phyloP scores from a whole-genome alignment of 306 rosid species.

The Glycine tomentella region DNA sequence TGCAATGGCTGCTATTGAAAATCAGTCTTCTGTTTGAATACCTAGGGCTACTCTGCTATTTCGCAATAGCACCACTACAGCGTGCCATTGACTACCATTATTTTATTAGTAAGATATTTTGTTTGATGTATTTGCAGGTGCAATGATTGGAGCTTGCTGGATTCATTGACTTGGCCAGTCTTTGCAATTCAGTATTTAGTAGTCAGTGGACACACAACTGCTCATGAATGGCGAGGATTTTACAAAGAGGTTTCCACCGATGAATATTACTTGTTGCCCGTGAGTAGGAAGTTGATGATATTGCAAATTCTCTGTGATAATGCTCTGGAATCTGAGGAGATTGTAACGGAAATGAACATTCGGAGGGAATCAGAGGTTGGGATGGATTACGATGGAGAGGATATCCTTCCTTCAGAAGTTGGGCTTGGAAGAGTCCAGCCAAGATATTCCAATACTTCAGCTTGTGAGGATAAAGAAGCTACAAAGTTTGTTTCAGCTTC shows the following conservation, averaged over 20 bases:
- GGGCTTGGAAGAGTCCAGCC: constrained; percentile 81
- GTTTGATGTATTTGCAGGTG: constrained; percentile 59
- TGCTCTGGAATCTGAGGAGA: constrained; percentile 73
- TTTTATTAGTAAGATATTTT: constrained; percentile 8
- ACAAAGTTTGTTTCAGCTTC: constrained; percentile 54
- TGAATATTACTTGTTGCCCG: constrained; percentile 79
- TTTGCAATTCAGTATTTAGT: constrained; percentile 75
- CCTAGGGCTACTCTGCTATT: not conserved
- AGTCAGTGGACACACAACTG: constrained; percentile 65
- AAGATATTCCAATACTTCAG: constrained; percentile 71
- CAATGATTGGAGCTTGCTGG: constrained; percentile 87
- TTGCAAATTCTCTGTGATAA: constrained; percentile 87
- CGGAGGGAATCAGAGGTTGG: constrained; percentile 89
- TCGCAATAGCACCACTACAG: not conserved
- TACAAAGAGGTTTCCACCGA: constrained; percentile 63
- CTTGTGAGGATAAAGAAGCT: constrained; percentile 67
- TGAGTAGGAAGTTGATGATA: constrained; percentile 71
- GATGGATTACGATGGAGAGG: constrained; percentile 72
- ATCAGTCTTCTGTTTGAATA: not conserved
- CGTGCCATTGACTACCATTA: not conserved
- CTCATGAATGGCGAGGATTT: constrained; percentile 77
- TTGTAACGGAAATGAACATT: constrained; percentile 74
- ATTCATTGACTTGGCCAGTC: constrained; percentile 89
- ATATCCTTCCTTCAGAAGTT: constrained; percentile 57
- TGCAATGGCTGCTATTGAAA: not conserved